Percentiles rank a stretch among this genome's conserved stretches.
Conservation (phyloP, 1,139 yeast species). For the Geotrichum macrosporum region DNA sequence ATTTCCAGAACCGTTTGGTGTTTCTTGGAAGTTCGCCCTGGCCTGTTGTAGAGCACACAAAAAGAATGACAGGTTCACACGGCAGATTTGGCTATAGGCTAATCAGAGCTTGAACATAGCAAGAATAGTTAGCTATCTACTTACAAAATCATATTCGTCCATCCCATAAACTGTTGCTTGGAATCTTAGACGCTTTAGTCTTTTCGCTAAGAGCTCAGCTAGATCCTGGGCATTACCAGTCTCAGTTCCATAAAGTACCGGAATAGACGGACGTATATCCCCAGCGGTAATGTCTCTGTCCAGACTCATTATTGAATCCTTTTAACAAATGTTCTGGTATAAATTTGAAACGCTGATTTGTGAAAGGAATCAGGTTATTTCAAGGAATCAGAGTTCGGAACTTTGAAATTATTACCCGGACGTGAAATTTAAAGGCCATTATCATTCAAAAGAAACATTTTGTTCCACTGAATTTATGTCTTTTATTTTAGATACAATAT, state of each 20-base stretch:
- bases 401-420: too few species aligned
- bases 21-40: constrained; percentile 92
- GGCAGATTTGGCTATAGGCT: constrained; percentile 36
- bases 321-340: too few species aligned
- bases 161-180: constrained; percentile 45
- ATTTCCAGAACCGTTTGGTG: constrained; percentile 66
- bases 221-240: constrained; percentile 90
- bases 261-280: constrained; percentile 10
- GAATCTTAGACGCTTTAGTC: constrained; percentile 54
- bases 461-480: too few species aligned
- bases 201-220: constrained; percentile 60
- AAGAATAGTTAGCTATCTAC: background rate
- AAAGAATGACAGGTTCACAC: constrained; percentile 50
- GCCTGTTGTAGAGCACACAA: constrained; percentile 87
- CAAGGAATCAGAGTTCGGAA: too few species aligned
- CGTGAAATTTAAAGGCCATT: too few species aligned
- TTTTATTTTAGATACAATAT: too few species aligned
- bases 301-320: background rate
- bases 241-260: constrained; percentile 80
- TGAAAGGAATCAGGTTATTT: too few species aligned
- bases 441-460: too few species aligned
- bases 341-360: too few species aligned
- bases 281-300: background rate
- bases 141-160: constrained; percentile 49
- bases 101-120: constrained; percentile 30